Conservation (phyloP, 805 yeast genomes). For the Wickerhamomyces alni region DNA sequence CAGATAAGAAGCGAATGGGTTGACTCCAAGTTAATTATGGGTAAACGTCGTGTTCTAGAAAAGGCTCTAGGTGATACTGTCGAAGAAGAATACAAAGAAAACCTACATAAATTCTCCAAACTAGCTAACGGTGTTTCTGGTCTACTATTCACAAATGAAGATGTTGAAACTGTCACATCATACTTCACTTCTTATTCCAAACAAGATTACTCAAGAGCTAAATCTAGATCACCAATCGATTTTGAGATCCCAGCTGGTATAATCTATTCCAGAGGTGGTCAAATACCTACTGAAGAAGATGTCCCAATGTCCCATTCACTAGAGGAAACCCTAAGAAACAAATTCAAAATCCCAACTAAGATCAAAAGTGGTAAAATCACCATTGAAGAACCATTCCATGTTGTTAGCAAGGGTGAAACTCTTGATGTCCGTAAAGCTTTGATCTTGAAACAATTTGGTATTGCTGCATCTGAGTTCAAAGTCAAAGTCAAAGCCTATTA, state of each 20-base stretch:
- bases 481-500: conserved; percentile 76
- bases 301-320: conserved; percentile 95
- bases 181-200: conserved; percentile 76
- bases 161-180: conserved; percentile 81
- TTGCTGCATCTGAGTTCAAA: conserved; percentile 88
- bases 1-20: conserved; percentile 90
- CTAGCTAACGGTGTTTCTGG: conserved; percentile 77
- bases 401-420: conserved; percentile 72
- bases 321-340: conserved; percentile 87
- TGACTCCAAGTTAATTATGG: conserved; percentile 84
- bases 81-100: conserved; percentile 87
- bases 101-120: conserved; percentile 63
- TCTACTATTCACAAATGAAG: conserved; percentile 82
- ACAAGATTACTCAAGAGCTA: conserved; percentile 87
- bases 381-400: conserved; percentile 68
- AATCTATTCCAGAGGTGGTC: conserved; percentile 94
- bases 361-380: conserved; percentile 85
- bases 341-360: conserved; percentile 85
- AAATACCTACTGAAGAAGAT: conserved; percentile 83
- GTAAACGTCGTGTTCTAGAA: conserved; percentile 88
- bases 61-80: conserved; percentile 86
- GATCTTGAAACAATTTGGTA: conserved; percentile 89
- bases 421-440: conserved; percentile 89
- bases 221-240: conserved; percentile 73
- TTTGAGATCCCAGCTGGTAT: conserved; percentile 87